Conservation (phyloP, 2,329 filamentous ascomycete species). For the Paracoccidioides lutzii region DNA sequence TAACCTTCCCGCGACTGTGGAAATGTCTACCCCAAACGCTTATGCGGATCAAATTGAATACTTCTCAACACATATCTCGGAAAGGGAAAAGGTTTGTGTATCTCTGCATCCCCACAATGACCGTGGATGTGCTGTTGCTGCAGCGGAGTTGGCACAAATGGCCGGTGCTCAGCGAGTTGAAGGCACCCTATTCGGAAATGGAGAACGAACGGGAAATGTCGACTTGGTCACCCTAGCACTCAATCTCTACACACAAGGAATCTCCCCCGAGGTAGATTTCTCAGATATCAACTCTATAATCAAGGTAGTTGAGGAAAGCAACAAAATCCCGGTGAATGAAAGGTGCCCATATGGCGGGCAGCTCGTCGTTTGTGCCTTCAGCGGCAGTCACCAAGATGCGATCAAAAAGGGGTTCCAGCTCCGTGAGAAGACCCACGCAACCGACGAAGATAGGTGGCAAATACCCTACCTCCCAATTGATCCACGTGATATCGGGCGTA, state of each 20-base stretch:
- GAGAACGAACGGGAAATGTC: slow-evolving; percentile 89
- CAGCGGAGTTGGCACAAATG: slow-evolving; percentile 89
- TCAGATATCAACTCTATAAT: slow-evolving; percentile 79
- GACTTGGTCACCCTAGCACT: slow-evolving; percentile 85
- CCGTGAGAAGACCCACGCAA: slow-evolving; percentile 48
- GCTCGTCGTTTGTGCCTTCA: slow-evolving; percentile 85
- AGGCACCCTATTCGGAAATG: slow-evolving; percentile 87
- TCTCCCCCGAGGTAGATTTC: slow-evolving; percentile 76
- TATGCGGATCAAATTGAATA: slow-evolving; percentile 96
- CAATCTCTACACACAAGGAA: slow-evolving; percentile 90
- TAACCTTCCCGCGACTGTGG: slow-evolving; percentile 91
- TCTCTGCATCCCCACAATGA: slow-evolving; percentile 94
- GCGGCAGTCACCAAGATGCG: slow-evolving; percentile 84
- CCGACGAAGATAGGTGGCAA: slow-evolving; percentile 59
- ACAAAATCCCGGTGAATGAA: slow-evolving; percentile 86
- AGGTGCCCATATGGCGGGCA: slow-evolving; percentile 83
- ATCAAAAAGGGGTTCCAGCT: slow-evolving; percentile 75
- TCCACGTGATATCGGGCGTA: slow-evolving; percentile 83
- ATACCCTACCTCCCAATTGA: slow-evolving; percentile 89
- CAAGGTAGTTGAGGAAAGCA: slow-evolving; percentile 78
- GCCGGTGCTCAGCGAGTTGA: slow-evolving; percentile 89
- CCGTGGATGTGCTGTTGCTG: slow-evolving; percentile 76
- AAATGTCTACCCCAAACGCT: slow-evolving; percentile 87
- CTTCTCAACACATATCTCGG: slow-evolving; percentile 74
- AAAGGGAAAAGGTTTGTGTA: slow-evolving; percentile 76